phyloP scores from a whole-genome alignment of 805 yeast genomes.

The Metschnikowia sp. region DNA sequence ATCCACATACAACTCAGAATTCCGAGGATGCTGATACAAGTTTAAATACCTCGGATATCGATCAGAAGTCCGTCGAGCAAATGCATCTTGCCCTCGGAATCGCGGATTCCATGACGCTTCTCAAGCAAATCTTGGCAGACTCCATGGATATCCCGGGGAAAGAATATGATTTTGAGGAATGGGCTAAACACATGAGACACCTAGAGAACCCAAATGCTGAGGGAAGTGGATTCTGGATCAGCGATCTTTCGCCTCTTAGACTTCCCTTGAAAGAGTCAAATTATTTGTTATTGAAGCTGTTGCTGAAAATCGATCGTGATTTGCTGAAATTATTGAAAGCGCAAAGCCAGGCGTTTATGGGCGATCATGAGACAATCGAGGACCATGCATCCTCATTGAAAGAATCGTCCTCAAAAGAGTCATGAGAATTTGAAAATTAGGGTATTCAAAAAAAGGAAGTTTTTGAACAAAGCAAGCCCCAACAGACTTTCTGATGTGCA shows the following conservation, averaged over 20 bases:
- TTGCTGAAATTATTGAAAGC: constrained; percentile 2
- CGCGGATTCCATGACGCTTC: constrained; percentile 20
- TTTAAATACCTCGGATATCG: background rate
- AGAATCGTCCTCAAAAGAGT: background rate
- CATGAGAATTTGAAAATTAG: too few relatives aligned
- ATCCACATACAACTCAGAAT: background rate
- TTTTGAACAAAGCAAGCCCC: too few relatives aligned
- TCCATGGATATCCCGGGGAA: constrained; percentile 39
- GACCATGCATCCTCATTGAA: background rate
- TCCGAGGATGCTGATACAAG: background rate
- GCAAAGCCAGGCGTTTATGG: constrained; percentile 1
- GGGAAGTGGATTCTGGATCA: constrained; percentile 52
- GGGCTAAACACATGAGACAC: constrained; percentile 41
- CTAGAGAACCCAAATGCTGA: constrained; percentile 22
- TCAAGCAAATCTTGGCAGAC: constrained; percentile 31
- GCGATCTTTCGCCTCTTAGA: constrained; percentile 63
- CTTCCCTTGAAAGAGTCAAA: constrained; percentile 69
- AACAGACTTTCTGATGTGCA: too few relatives aligned
- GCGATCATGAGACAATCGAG: background rate
- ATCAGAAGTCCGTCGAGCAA: constrained; percentile 1
- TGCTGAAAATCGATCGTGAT: constrained; percentile 24
- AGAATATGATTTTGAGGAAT: constrained; percentile 48
- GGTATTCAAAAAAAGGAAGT: too few relatives aligned
- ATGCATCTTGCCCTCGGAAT: constrained; percentile 2
- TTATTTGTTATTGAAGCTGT: constrained; percentile 45